These are phyloP conservation scores for Articulospora tetracladia DNA, from an alignment of 495 filamentous ascomycete genomes.

Conservation along the genomic window DNA sequence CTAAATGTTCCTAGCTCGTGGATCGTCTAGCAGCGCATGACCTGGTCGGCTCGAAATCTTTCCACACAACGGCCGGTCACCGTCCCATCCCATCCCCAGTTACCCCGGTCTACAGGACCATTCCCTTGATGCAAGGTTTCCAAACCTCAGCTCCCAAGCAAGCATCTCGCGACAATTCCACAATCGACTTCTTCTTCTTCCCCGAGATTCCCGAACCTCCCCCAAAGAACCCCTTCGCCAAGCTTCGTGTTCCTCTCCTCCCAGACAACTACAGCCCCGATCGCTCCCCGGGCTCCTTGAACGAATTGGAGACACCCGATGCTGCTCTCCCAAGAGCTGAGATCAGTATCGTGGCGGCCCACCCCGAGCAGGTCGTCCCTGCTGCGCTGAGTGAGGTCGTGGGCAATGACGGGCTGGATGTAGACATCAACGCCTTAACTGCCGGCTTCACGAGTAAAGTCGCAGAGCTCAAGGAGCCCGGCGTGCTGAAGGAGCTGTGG, in stretches of 20 bases:
- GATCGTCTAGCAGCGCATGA: conserved; percentile 21
- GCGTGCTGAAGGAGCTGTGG: conserved; percentile 22
- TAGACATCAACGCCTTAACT: conserved; percentile 19
- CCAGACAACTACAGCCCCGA: conserved; percentile 28
- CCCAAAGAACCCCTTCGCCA: conserved; percentile 24
- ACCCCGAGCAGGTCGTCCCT: conserved; percentile 20
- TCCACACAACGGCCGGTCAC: conserved; percentile 11
- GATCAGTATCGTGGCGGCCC: conserved; percentile 23
- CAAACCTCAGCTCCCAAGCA: conserved; percentile 17
- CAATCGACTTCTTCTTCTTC: conserved; percentile 25
- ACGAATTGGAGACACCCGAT: conserved; percentile 21
- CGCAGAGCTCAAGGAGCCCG: conserved; percentile 13
- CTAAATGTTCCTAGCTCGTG: conserved; percentile 20
- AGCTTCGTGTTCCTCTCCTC: conserved; percentile 27
- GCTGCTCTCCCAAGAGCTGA: conserved; percentile 16
- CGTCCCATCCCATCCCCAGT: not conserved
- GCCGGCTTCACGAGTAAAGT: conserved; percentile 3
- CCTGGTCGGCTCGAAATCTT: conserved; percentile 13
- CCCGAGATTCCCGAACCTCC: conserved; percentile 16
- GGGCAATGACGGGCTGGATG: conserved; percentile 24
- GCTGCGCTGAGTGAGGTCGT: conserved; percentile 26
- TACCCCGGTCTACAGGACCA: conserved; percentile 3
- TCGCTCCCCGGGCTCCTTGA: conserved; percentile 17
- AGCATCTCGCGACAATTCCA: conserved; percentile 20
- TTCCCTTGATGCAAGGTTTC: conserved; percentile 28